Evolutionary conservation across 176 grass and related monocot genomes (phyloP), one percentile per base, ranked within the genome.

Genomic region (Ensete glaucum): DNA sequence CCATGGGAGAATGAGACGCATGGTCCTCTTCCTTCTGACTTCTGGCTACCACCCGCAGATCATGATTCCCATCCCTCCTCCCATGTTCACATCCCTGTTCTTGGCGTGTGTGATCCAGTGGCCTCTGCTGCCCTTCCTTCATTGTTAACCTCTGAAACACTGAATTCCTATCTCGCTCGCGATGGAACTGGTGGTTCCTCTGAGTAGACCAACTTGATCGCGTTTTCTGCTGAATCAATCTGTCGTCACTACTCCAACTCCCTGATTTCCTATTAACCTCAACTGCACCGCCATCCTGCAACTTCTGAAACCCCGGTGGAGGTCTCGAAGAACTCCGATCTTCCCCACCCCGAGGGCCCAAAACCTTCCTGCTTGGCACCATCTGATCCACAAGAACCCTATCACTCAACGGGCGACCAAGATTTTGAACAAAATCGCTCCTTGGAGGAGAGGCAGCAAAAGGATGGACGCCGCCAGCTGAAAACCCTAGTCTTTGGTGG

Each of bases 301-400:
- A 19, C 68, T 58, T 85, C 17, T 54, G 55, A 55, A 92, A 88
- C 1, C 79, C 83, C 21, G 86, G 86, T 67, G 89, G 86, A 19
- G 86, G 75, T 62, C 65, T 67, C 53, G 69, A 48, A 50, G 24
- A 17, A 69, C 64, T 69, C 16, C 52, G 19, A 52, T 58, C 77
- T 12, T 50, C 64, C 29, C 3, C 22, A 19, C 24, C 65, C 53
- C 24, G 77, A 70, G 19, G 15, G 8, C 26, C 29, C 52, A 15
- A 59, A 49, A 48, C 9, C 17, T 9, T 56, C 63, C 27, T 71
- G 2, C n/a, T 9, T 20, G 65, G 11, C 53, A 20, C 64, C 52
- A 50, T 57, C 11, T 70, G 65, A 79, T 79, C 53, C 53, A 23
- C 25, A 54, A 70, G 7, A 70, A 50, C 17, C 67, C 7, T 52